phyloP scores from a whole-genome alignment of 108 stramenopile genomes.

The Cylindrotheca fusiformis region DNA sequence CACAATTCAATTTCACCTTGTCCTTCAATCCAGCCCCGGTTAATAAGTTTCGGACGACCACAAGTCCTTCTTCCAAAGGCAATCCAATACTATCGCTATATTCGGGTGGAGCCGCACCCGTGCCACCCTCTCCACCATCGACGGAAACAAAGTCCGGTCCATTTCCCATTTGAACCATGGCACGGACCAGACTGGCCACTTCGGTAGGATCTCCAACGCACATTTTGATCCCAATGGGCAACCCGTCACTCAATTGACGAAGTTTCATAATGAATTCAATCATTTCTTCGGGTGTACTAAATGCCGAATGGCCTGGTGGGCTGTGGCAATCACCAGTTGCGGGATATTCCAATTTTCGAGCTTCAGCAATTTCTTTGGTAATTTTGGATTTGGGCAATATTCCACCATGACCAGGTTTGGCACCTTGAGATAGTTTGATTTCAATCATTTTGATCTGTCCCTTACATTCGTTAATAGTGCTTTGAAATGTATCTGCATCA shows the following conservation, averaged over 20 bases:
- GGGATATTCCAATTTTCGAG: conserved; percentile 68
- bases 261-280: conserved; percentile 67
- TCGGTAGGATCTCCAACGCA: conserved; percentile 75
- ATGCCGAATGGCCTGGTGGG: conserved; percentile 79
- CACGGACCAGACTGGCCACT: conserved; percentile 51
- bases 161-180: conserved; percentile 58
- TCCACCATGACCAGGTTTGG: conserved; percentile 90
- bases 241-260: conserved; percentile 64
- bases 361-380: conserved; percentile 72
- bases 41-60: conserved; percentile 60
- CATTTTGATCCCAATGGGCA: conserved; percentile 87
- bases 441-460: conserved; percentile 78
- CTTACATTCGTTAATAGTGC: conserved; percentile 34
- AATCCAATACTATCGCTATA: conserved; percentile 76
- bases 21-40: conserved; percentile 67
- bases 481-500: conserved; percentile 54
- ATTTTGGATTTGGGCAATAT: conserved; percentile 84
- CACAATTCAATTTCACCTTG: conserved; percentile 66
- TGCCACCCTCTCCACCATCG: conserved; percentile 88
- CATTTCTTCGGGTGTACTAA: conserved; percentile 62
- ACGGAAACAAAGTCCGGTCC: conserved; percentile 80
- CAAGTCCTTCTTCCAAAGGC: conserved; percentile 79
- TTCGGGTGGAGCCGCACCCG: conserved; percentile 91
- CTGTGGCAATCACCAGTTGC: conserved; percentile 67
- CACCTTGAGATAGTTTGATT: conserved; percentile 88